Conservation (phyloP, 78 protist genomes). For the Anaeramoeba flamelloides region DNA sequence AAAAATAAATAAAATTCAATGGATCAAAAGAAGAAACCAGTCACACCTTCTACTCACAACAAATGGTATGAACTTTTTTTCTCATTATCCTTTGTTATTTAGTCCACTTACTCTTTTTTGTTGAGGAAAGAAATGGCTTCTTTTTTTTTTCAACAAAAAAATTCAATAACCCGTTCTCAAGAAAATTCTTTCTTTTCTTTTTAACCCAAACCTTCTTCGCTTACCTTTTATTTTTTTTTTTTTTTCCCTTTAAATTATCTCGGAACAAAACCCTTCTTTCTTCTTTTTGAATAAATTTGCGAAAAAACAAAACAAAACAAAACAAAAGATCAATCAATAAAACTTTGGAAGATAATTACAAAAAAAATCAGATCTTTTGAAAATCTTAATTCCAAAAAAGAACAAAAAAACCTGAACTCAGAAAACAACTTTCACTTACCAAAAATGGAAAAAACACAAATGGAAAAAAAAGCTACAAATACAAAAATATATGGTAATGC, state of each 20-base stretch:
- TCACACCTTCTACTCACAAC: constrained; percentile 57
- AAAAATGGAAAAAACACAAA: not conserved
- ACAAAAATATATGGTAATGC: constrained; percentile 65
- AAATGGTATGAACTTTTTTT: constrained; percentile 12
- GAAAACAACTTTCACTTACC: not conserved
- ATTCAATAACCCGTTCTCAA: not conserved
- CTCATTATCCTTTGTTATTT: too few species aligned
- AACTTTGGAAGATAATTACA: not conserved
- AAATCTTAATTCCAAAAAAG: not conserved
- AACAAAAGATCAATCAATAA: not conserved
- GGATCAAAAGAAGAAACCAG: constrained; percentile 36
- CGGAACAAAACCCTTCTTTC: too few species aligned
- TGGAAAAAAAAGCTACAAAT: not conserved
- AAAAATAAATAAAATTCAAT: constrained; percentile 81
- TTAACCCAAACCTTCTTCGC: not conserved
- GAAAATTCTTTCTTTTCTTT: not conserved
- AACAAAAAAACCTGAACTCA: not conserved
- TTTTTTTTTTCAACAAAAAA: too few species aligned
- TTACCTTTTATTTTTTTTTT: not conserved
- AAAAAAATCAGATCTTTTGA: not conserved
- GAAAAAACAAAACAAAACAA: too few species aligned
- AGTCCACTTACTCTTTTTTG: too few species aligned
- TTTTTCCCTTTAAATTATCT: too few species aligned
- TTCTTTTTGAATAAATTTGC: too few species aligned
- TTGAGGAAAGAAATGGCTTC: too few species aligned